Percentiles rank a stretch among this genome's conserved stretches.
Evolutionary conservation across 306 rosid species (phyloP).

Genomic region (Comarum palustre): DNA sequence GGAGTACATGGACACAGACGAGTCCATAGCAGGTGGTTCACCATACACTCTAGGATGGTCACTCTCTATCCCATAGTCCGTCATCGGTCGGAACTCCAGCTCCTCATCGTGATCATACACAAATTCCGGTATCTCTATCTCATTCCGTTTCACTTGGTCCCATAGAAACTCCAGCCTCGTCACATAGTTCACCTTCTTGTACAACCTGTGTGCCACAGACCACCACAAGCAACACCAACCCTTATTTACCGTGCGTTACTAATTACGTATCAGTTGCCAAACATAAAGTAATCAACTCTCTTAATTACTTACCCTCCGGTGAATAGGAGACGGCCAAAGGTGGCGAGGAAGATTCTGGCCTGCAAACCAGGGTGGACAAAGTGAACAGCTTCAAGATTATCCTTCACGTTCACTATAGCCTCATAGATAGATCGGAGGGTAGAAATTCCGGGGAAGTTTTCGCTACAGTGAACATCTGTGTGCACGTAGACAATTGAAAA

Average conservation of each 20-base stretch:
- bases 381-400: slow-evolving; percentile 27
- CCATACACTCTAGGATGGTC: slow-evolving; percentile 28
- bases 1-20: slow-evolving; percentile 23
- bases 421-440: slow-evolving; percentile 30
- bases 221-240: slow-evolving; percentile 3
- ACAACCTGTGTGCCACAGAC: slow-evolving; percentile 25
- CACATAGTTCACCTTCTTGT: slow-evolving; percentile 33
- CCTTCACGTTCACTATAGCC: slow-evolving; percentile 18
- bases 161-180: slow-evolving; percentile 37
- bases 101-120: slow-evolving; percentile 29
- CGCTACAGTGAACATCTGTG: slow-evolving; percentile 28
- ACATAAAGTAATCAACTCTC: neutral
- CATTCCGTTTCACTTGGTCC: slow-evolving; percentile 34
- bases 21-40: neutral
- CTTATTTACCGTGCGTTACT: neutral
- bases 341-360: slow-evolving; percentile 39
- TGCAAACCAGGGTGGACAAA: slow-evolving; percentile 37
- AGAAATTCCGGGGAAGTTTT: slow-evolving; percentile 35
- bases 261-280: neutral
- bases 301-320: slow-evolving; percentile 28
- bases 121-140: slow-evolving; percentile 36
- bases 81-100: slow-evolving; percentile 33
- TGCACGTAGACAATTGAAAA: slow-evolving; percentile 38
- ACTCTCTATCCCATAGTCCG: slow-evolving; percentile 39
- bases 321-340: slow-evolving; percentile 36